A percentile compares a stretch with the other conserved stretches of the same genome.
These are phyloP conservation scores for Leccinum solheimii DNA, from an alignment of 1,284 basidiomycete genomes.

Conservation along the genomic window DNA sequence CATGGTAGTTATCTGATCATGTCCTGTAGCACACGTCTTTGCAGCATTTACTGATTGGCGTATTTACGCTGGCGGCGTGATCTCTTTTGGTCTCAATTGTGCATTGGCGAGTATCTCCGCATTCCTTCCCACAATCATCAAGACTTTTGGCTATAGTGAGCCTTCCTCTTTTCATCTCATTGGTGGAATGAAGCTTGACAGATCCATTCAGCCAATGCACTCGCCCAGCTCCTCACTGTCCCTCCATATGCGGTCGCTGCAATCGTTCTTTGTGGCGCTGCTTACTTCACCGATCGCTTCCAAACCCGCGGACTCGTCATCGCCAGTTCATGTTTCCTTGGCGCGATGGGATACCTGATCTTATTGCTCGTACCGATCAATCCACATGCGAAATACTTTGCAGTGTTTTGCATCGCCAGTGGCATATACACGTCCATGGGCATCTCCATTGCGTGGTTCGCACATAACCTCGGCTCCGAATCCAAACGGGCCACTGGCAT, in stretches of 20 bases:
- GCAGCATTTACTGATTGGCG: conserved; percentile 70
- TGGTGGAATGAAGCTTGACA: not conserved
- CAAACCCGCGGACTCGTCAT: conserved; percentile 72
- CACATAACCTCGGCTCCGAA: conserved; percentile 76
- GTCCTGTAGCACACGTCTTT: conserved; percentile 53
- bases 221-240: conserved; percentile 72
- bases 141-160: conserved; percentile 63
- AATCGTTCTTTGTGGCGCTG: conserved; percentile 63
- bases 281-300: conserved; percentile 68
- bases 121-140: conserved; percentile 83
- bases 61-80: conserved; percentile 59
- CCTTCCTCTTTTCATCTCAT: not conserved
- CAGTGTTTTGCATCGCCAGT: conserved; percentile 69
- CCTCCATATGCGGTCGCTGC: conserved; percentile 81
- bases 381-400: conserved; percentile 65
- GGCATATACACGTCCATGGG: conserved; percentile 74
- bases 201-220: conserved; percentile 43
- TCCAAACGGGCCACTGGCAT: conserved; percentile 75
- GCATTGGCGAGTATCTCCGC: conserved; percentile 79
- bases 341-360: conserved; percentile 44
- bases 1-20: not conserved
- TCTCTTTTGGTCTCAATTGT: conserved; percentile 80
- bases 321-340: conserved; percentile 48
- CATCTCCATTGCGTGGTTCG: conserved; percentile 73
- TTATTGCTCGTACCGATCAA: conserved; percentile 43